Evolutionary conservation across 352 stramenopile species (phyloP), one percentile per base, ranked within the genome.

Genomic region (Globisporangium yorkense): DNA sequence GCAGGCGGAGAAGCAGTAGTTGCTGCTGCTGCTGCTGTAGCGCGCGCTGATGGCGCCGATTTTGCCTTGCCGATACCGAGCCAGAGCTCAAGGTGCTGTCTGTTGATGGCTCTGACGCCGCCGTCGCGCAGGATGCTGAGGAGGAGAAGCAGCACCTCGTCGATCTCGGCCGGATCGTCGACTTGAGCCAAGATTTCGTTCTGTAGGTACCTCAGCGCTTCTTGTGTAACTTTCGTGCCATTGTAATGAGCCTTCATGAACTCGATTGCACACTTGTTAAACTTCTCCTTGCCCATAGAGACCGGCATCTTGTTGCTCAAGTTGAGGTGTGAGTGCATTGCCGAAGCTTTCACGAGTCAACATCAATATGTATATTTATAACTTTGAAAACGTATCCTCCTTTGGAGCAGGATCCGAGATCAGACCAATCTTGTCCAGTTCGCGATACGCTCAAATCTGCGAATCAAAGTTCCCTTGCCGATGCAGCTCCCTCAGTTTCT

Each of bases 401-500:
- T 4, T 8, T 27, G 43, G 43, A 27, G 16, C 43, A 13, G 43
- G 43, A 47, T 47, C 43, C 18, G 6, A 10, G 0, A 47, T 47
- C 16, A 47, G 8, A 4, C 43, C 43, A 10, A 47, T 6, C 6
- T 27, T 47, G 43, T 1, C 43, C 2, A 47, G 18, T 20, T 47
- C 43, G 0, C 6, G 18, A 18, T 47, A 47, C 13, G 5, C 1
- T 27, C n/a, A 6, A 29, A 47, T 24, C 1, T 27, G 43, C 43
- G 31, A 2, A 2, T 37, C 8, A 3, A 37, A 3, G 1, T 21
- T 47, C 9, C 43, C 18, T 27, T 29, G 16, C 0, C 16, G 43
- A 13, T 53, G 45, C 16, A 56, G 46, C 18, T 43, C 15, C 15
- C 52, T 44, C 4, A 59, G 46, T 18, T 59, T 24, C 20, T 56